Base-by-base conservation (phyloP, 768 basidiomycete genomes). In the Amanita subjunquillea region DNA sequence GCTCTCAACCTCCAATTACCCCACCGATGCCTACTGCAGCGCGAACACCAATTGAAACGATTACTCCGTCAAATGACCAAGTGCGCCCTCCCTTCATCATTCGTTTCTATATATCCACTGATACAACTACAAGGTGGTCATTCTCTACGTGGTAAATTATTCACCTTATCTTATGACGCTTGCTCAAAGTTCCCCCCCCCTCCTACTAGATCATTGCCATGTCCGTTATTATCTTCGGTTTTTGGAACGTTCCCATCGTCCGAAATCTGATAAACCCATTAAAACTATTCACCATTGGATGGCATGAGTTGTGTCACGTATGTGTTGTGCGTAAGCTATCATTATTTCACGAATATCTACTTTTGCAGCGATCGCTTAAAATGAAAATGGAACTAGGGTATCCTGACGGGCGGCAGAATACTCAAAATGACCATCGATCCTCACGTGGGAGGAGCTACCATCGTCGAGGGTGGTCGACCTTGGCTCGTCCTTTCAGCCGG, bases 271-370 rank as follows among this genome's bases (percentile, higher is more conserved):
- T 91, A 61, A 87, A 79, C 61, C 90, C 90, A 7, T 74, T 92
- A 59, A 92, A 92, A 65, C 72, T 92, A 12, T 84, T 92, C 63
- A 87, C 88, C 49, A 91, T 92, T 55, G 90, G 89, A 40, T 89
- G 82, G 78, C 91, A 93, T 60, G 91, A 93, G 63, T 73, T 92
- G 13, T 91, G 86, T 62, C 91, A 93, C 65, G 83, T 91, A 61
- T 71, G 76, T 46, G 79, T 81, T 37, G 90, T 91, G 57, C 51
- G 85, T 72, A 27, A 27, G 38, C 29, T 30, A 41, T 39, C 17
- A 17, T 17, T 17, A 45, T 10, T 52, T 27, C 54, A 51, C 53
- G 38, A 54, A 27, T 17, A 17, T 41, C 38, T 41, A 41, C 46
- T 41, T 49, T 17, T 2, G 30, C 44, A 13, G 46, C 51, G 29